phyloP scores from a whole-genome alignment of 2,329 filamentous ascomycete species.

The Sphaerulina musiva region DNA sequence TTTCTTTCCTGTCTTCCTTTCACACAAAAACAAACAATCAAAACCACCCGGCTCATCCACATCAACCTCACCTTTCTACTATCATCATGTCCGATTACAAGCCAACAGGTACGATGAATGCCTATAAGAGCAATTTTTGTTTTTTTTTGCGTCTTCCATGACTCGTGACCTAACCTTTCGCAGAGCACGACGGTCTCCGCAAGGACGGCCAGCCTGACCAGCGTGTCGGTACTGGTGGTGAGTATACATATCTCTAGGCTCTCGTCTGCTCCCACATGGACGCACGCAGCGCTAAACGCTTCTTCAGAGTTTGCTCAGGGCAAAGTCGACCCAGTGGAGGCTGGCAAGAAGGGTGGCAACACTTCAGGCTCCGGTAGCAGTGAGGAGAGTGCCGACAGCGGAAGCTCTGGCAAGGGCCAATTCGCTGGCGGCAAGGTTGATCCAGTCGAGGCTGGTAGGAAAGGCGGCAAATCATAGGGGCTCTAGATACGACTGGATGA shows the following conservation, averaged over 20 bases:
- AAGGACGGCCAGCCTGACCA: slow-evolving; percentile 40
- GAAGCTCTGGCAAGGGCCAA: slow-evolving; percentile 19
- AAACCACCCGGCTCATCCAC: slow-evolving; percentile 8
- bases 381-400: slow-evolving; percentile 19
- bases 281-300: neutral
- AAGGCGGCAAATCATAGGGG: slow-evolving; percentile 10
- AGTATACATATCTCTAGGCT: neutral
- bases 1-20: slow-evolving; percentile 6
- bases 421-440: slow-evolving; percentile 21
- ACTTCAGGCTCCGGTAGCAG: slow-evolving; percentile 17
- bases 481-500: neutral
- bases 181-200: slow-evolving; percentile 40
- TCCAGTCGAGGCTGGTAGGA: slow-evolving; percentile 13
- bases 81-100: slow-evolving; percentile 34
- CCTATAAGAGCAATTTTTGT: neutral
- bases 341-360: slow-evolving; percentile 37
- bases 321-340: slow-evolving; percentile 39
- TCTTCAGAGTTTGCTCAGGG: slow-evolving; percentile 1
- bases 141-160: too few species aligned
- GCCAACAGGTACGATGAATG: slow-evolving; percentile 27
- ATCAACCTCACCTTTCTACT: neutral
- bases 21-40: slow-evolving; percentile 5
- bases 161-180: slow-evolving; percentile 1
- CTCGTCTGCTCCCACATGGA: too few species aligned
- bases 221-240: slow-evolving; percentile 37